Percentiles rank a stretch among this genome's conserved stretches.
phyloP scores from a whole-genome alignment of 495 filamentous ascomycete genomes.

The Parathielavia appendiculata region DNA sequence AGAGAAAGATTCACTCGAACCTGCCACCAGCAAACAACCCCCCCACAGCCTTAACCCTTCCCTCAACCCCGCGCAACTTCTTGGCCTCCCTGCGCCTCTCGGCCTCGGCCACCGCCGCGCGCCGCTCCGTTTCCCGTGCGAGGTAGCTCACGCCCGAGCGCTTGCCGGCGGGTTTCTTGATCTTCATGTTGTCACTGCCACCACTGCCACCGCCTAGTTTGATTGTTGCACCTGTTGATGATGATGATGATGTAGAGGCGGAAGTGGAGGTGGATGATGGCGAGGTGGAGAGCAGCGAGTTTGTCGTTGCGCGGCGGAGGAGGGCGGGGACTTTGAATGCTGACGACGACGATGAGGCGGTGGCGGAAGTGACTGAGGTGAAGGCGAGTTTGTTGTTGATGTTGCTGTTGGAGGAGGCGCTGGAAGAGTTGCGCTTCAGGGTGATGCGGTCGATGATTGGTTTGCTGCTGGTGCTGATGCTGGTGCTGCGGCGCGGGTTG shows the following conservation, averaged over 20 bases:
- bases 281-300: slow-evolving; percentile 42
- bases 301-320: slow-evolving; percentile 72
- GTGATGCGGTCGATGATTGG: slow-evolving; percentile 75
- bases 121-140: slow-evolving; percentile 65
- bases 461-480: slow-evolving; percentile 45
- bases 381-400: slow-evolving; percentile 54
- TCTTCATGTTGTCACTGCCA: slow-evolving; percentile 41
- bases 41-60: slow-evolving; percentile 40
- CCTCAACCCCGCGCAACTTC: slow-evolving; percentile 61
- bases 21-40: slow-evolving; percentile 49
- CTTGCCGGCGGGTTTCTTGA: slow-evolving; percentile 64
- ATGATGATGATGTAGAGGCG: slow-evolving; percentile 28
- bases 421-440: slow-evolving; percentile 58
- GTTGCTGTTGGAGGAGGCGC: slow-evolving; percentile 42
- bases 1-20: slow-evolving; percentile 41
- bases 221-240: not conserved
- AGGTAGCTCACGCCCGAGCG: slow-evolving; percentile 69
- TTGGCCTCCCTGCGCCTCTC: slow-evolving; percentile 61
- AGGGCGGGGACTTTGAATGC: slow-evolving; percentile 71
- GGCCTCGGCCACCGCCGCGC: slow-evolving; percentile 52
- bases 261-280: slow-evolving; percentile 16
- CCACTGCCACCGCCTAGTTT: slow-evolving; percentile 18
- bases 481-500: slow-evolving; percentile 42
- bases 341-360: not conserved
- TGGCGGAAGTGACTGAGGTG: slow-evolving; percentile 33